Conservation (phyloP, 2,329 filamentous ascomycete species). For the Dothistroma pini region DNA sequence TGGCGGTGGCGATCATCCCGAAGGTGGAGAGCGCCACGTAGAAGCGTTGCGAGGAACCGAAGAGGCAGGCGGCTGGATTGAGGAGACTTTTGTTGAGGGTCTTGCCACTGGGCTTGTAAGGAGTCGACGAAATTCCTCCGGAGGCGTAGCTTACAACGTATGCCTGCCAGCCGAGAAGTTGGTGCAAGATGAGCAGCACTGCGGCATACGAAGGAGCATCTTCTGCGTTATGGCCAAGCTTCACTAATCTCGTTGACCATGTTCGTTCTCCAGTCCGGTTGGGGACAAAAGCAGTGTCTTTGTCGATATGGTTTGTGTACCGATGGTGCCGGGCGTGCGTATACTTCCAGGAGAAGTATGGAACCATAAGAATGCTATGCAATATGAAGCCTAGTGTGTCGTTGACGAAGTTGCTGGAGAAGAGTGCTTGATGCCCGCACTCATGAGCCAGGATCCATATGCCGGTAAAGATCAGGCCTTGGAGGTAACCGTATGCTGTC, state of each 20-base stretch:
- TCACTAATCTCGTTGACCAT: conserved; percentile 5
- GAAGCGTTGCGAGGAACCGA: conserved; percentile 44
- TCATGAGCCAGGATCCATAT: conserved; percentile 70
- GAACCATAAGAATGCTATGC: conserved; percentile 64
- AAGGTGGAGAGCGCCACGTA: conserved; percentile 59
- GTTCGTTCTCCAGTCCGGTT: conserved; percentile 11
- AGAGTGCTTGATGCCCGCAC: conserved; percentile 67
- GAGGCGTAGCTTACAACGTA: conserved; percentile 30
- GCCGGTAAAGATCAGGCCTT: conserved; percentile 64
- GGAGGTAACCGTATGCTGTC: conserved; percentile 56
- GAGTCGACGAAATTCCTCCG: conserved; percentile 13
- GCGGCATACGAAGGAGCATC: conserved; percentile 27
- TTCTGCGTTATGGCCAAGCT: conserved; percentile 24
- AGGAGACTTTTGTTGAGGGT: conserved; percentile 60
- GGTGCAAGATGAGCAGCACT: conserved; percentile 23
- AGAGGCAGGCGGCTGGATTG: conserved; percentile 55
- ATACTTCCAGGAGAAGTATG: conserved; percentile 71
- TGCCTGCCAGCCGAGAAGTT: conserved; percentile 30
- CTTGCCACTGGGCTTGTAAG: conserved; percentile 7
- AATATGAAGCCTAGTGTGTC: conserved; percentile 59
- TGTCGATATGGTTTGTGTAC: conserved; percentile 48
- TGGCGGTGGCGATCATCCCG: conserved; percentile 53
- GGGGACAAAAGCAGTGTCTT: conserved; percentile 39
- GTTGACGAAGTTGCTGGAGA: conserved; percentile 55
- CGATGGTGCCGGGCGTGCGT: conserved; percentile 67